Conservation (phyloP, 2,329 filamentous ascomycete genomes). For the Penicillium sp. region DNA sequence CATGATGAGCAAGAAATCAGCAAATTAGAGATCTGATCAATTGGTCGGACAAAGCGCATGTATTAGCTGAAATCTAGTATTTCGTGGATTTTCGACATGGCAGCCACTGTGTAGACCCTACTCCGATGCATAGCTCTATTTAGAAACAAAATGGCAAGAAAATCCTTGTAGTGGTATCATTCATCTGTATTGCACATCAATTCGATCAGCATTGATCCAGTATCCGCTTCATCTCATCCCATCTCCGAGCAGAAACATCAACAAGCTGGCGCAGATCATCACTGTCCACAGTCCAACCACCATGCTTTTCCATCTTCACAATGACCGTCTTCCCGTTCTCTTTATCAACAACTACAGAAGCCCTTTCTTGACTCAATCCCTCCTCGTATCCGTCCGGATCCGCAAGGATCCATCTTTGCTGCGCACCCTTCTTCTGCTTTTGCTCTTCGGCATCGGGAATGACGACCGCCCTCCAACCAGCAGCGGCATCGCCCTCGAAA, state of each 20-base stretch:
- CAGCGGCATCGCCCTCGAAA: slow-evolving; percentile 53
- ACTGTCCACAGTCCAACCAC: slow-evolving; percentile 61
- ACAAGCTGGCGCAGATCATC: slow-evolving; percentile 55
- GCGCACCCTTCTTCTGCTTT: slow-evolving; percentile 33
- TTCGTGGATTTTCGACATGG: background rate
- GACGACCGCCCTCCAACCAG: slow-evolving; percentile 32
- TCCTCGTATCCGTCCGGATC: slow-evolving; percentile 91
- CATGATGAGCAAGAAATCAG: slow-evolving; percentile 15
- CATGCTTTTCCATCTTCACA: slow-evolving; percentile 70
- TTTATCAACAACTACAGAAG: slow-evolving; percentile 70
- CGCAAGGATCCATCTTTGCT: slow-evolving; percentile 60
- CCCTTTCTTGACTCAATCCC: slow-evolving; percentile 67
- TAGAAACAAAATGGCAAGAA: background rate
- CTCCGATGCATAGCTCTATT: background rate
- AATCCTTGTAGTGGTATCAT: slow-evolving; percentile 23
- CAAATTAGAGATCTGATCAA: background rate
- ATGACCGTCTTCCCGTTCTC: slow-evolving; percentile 45
- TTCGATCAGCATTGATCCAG: slow-evolving; percentile 26
- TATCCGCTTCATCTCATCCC: slow-evolving; percentile 49
- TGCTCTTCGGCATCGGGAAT: slow-evolving; percentile 32
- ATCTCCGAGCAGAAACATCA: slow-evolving; percentile 54
- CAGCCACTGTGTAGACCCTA: background rate
- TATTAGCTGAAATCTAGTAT: background rate
- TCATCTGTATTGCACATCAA: slow-evolving; percentile 10
- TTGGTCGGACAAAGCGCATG: background rate